Percentiles rank a stretch among this genome's conserved stretches.
These are phyloP conservation scores for Ustilago curta DNA, from an alignment of 1,284 basidiomycete species.

Conservation along the genomic window DNA sequence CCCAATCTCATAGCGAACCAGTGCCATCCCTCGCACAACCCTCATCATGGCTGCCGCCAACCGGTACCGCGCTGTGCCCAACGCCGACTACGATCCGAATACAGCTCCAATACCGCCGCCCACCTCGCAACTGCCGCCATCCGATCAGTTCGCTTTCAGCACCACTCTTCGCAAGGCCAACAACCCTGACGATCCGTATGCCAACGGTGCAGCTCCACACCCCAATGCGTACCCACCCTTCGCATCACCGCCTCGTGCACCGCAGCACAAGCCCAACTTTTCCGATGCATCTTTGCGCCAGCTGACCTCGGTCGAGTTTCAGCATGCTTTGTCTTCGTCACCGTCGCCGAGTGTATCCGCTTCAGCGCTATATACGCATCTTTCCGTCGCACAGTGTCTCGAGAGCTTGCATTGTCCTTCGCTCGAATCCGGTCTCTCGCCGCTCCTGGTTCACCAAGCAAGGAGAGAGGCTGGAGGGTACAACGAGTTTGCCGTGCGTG, in stretches of 20 bases:
- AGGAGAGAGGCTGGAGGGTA: slow-evolving; percentile 47
- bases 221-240: slow-evolving; percentile 23
- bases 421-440: slow-evolving; percentile 46
- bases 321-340: slow-evolving; percentile 7
- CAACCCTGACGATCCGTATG: slow-evolving; percentile 40
- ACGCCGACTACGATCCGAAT: slow-evolving; percentile 32
- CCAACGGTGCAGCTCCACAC: neutral
- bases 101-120: slow-evolving; percentile 21
- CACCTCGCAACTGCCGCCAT: slow-evolving; percentile 15
- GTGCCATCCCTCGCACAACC: neutral
- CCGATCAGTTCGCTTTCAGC: slow-evolving; percentile 55
- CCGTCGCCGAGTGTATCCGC: slow-evolving; percentile 18
- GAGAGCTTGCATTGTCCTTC: slow-evolving; percentile 48
- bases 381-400: slow-evolving; percentile 46
- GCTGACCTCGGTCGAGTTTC: slow-evolving; percentile 19
- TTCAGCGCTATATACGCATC: slow-evolving; percentile 48
- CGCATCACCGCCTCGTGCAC: slow-evolving; percentile 26
- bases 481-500: slow-evolving; percentile 91
- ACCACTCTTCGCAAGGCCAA: slow-evolving; percentile 52
- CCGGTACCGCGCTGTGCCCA: slow-evolving; percentile 31
- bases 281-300: slow-evolving; percentile 21
- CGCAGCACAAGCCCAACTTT: slow-evolving; percentile 20
- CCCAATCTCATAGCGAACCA: neutral
- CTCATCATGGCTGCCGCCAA: slow-evolving; percentile 33
- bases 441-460: slow-evolving; percentile 37